Base-by-base conservation (phyloP, 2,329 filamentous ascomycete genomes). In the Trichophyton verrucosum region DNA sequence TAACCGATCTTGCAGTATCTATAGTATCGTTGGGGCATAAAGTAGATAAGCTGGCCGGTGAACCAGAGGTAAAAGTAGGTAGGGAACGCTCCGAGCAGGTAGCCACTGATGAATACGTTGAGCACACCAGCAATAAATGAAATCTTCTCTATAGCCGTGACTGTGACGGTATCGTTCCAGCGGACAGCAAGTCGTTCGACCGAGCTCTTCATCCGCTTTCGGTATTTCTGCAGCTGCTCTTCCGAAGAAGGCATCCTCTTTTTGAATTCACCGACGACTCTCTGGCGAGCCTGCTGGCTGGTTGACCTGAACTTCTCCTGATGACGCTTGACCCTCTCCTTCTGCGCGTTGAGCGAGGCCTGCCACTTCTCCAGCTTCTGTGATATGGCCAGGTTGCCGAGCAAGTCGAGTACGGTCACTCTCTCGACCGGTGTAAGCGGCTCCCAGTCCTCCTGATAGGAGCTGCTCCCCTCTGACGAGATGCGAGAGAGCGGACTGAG, bases 31-130 rank as follows among this genome's bases (percentile, higher is more conserved):
- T 99, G 89, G 11, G 94, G 94, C 92, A 97, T 96, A 74, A 96
- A 97, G 76, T 96, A 97, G 63, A 89, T 73, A 47, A 96, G 81
- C 74, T 96, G 91, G 2, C 75, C 81, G 6, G 89, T 91, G 74
- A 96, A 99, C 94, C 94, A 99, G 66, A 87, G 77, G 67, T 95
- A 92, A 74, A 97, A 96, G 72, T 85, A 87, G 67, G 95, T 80
- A 0, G 94, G 91, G 67, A 81, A 86, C 33, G 85, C 90, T 63
- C 94, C 94, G 59, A 99, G 88, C 55, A 99, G 78, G 73, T 96
- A 97, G 61, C 92, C 94, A 66, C 90, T 95, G 71, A 97, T 85
- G 75, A 99, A 95, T 73, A 99, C 94, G 76, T 99, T 99, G 77
- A 96, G 84, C 66, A 96, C 91, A 68, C 91, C 94, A 63, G 86